Percentiles rank a stretch among this genome's conserved stretches.
These are phyloP conservation scores for Candolleomyces efflorescens DNA, from an alignment of 768 basidiomycete species.

Conservation along the genomic window DNA sequence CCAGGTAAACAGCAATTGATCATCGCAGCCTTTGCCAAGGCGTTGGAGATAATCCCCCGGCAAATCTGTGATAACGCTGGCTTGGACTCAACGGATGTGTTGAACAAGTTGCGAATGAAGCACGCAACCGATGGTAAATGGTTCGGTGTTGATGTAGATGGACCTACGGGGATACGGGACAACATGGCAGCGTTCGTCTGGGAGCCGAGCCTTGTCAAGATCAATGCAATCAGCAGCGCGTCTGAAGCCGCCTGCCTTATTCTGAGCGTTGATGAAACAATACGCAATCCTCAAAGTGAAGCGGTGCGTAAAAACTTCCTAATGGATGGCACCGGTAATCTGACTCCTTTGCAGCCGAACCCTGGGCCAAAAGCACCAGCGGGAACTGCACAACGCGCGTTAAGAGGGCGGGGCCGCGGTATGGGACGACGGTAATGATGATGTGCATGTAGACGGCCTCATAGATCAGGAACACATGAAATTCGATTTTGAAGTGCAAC, in stretches of 20 bases:
- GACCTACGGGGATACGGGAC: constrained; percentile 81
- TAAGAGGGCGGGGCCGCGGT: constrained; percentile 86
- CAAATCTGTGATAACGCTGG: constrained; percentile 99
- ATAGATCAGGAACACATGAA: constrained; percentile 5
- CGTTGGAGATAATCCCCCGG: constrained; percentile 94
- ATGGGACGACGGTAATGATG: constrained; percentile 59
- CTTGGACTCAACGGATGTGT: constrained; percentile 92
- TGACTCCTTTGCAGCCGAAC: constrained; percentile 46
- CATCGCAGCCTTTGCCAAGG: constrained; percentile 93
- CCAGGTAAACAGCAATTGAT: constrained; percentile 95
- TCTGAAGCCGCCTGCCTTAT: constrained; percentile 96
- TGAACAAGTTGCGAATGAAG: constrained; percentile 97
- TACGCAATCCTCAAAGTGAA: constrained; percentile 93
- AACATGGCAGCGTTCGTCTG: constrained; percentile 99
- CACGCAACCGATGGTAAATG: constrained; percentile 87
- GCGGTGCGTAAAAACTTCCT: constrained; percentile 46
- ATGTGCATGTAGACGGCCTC: constrained; percentile 3
- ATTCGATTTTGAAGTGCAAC: constrained; percentile 4
- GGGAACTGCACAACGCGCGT: constrained; percentile 83
- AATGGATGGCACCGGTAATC: constrained; percentile 15
- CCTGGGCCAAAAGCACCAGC: constrained; percentile 88
- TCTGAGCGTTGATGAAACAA: constrained; percentile 95
- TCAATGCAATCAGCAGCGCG: constrained; percentile 93
- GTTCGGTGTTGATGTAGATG: constrained; percentile 95
- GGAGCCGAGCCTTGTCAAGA: constrained; percentile 95